Evolutionary conservation across 1,139 yeast species (phyloP).

Genomic region (Nakaseomyces sp.): DNA sequence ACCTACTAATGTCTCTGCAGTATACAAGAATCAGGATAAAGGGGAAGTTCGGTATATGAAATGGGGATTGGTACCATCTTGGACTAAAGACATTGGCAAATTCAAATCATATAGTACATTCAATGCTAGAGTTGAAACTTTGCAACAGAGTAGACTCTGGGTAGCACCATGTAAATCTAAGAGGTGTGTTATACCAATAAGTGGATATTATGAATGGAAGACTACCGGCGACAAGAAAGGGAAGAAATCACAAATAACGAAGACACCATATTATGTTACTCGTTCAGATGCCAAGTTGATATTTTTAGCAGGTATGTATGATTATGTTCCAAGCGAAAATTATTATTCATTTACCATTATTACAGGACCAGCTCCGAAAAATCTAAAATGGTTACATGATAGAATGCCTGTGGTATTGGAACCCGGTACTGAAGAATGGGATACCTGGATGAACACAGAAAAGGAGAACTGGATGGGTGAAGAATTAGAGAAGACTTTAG

Average conservation of each 20-base stretch:
- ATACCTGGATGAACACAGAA: slow-evolving; percentile 48
- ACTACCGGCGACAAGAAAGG: slow-evolving; percentile 24
- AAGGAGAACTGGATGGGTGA: slow-evolving; percentile 35
- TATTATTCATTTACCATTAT: slow-evolving; percentile 55
- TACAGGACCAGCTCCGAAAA: slow-evolving; percentile 59
- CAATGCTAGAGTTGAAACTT: slow-evolving; percentile 57
- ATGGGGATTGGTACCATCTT: slow-evolving; percentile 55
- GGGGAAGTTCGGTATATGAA: slow-evolving; percentile 38
- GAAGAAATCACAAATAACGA: slow-evolving; percentile 15
- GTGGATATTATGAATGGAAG: slow-evolving; percentile 83
- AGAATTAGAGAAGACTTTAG: slow-evolving; percentile 35
- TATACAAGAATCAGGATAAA: slow-evolving; percentile 29
- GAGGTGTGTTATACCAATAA: slow-evolving; percentile 64
- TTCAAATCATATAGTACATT: slow-evolving; percentile 39
- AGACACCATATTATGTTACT: slow-evolving; percentile 57
- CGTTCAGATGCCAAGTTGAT: slow-evolving; percentile 44
- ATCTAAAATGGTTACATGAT: slow-evolving; percentile 59
- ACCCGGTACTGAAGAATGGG: slow-evolving; percentile 50
- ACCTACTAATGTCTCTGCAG: slow-evolving; percentile 44
- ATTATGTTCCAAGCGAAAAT: slow-evolving; percentile 30
- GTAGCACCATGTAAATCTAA: slow-evolving; percentile 22
- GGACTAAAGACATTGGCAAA: slow-evolving; percentile 36
- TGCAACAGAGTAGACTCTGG: slow-evolving; percentile 46
- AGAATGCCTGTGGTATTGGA: slow-evolving; percentile 68
- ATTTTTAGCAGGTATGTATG: slow-evolving; percentile 65